Percentiles rank a stretch among this genome's conserved stretches.
Conservation (phyloP, 1,139 yeast genomes). For the Debaryomyces coudertii region DNA sequence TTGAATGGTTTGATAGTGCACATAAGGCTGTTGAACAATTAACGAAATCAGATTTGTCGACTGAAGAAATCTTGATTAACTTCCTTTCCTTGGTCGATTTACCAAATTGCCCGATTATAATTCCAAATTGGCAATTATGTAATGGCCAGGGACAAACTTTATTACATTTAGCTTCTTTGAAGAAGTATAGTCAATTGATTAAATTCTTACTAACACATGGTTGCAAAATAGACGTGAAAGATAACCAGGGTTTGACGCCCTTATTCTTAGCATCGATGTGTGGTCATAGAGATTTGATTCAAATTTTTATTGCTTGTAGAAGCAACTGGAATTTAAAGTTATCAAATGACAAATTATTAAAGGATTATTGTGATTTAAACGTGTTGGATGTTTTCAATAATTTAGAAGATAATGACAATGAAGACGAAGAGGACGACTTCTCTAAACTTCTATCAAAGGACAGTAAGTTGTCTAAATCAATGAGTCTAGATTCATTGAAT, state of each 20-base stretch:
- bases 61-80: slow-evolving; percentile 62
- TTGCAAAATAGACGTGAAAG: slow-evolving; percentile 74
- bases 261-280: slow-evolving; percentile 80
- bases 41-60: slow-evolving; percentile 47
- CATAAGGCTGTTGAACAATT: slow-evolving; percentile 53
- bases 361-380: slow-evolving; percentile 63
- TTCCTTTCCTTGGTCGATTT: slow-evolving; percentile 66
- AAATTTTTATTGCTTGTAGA: slow-evolving; percentile 59
- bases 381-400: slow-evolving; percentile 57
- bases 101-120: slow-evolving; percentile 62
- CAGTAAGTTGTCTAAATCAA: slow-evolving; percentile 29
- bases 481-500: slow-evolving; percentile 44
- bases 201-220: slow-evolving; percentile 74
- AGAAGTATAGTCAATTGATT: slow-evolving; percentile 67
- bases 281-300: slow-evolving; percentile 68
- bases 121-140: slow-evolving; percentile 80
- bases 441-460: slow-evolving; percentile 14
- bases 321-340: slow-evolving; percentile 65
- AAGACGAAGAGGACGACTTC: slow-evolving; percentile 18
- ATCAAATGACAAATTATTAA: slow-evolving; percentile 57
- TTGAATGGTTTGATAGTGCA: slow-evolving; percentile 54
- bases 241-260: slow-evolving; percentile 82
- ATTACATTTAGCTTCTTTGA: slow-evolving; percentile 78
- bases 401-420: slow-evolving; percentile 23
- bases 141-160: slow-evolving; percentile 84